phyloP scores from a whole-genome alignment of 305 asterid genomes.

The Petunia hybrid region DNA sequence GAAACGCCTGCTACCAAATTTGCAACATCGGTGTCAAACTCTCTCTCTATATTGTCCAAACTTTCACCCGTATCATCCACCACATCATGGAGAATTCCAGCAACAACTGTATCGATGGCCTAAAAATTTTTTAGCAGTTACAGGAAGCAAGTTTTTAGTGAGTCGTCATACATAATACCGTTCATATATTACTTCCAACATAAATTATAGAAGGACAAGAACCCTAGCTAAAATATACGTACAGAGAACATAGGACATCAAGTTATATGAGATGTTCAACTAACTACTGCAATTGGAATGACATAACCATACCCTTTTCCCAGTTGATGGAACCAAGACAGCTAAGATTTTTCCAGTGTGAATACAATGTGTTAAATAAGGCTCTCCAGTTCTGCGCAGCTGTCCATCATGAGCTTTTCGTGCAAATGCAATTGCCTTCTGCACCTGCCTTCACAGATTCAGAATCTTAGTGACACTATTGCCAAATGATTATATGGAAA shows the following conservation, averaged over 20 bases:
- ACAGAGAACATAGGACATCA: background rate
- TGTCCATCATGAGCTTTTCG: slow-evolving; percentile 95
- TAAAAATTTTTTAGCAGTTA: slow-evolving; percentile 33
- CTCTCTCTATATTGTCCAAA: slow-evolving; percentile 74
- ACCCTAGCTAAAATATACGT: background rate
- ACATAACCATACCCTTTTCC: slow-evolving; percentile 69
- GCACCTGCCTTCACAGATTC: slow-evolving; percentile 93
- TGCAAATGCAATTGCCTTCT: slow-evolving; percentile 91
- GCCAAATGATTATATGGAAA: slow-evolving; percentile 35
- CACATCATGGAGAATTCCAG: slow-evolving; percentile 95
- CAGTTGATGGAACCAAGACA: slow-evolving; percentile 78
- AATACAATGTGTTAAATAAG: slow-evolving; percentile 92
- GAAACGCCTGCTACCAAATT: slow-evolving; percentile 96
- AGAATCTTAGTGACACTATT: slow-evolving; percentile 52
- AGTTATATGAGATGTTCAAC: background rate
- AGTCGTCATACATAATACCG: background rate
- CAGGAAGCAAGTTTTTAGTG: background rate
- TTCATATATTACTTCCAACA: background rate
- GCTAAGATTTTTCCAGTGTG: slow-evolving; percentile 91
- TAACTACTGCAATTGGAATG: slow-evolving; percentile 33
- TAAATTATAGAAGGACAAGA: slow-evolving; percentile 1
- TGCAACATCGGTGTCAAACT: slow-evolving; percentile 82
- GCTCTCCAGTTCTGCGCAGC: slow-evolving; percentile 89
- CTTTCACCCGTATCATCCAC: slow-evolving; percentile 84
- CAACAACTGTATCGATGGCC: slow-evolving; percentile 93